phyloP scores from a whole-genome alignment of 75 land plant species.

The Picea sitchensis region DNA sequence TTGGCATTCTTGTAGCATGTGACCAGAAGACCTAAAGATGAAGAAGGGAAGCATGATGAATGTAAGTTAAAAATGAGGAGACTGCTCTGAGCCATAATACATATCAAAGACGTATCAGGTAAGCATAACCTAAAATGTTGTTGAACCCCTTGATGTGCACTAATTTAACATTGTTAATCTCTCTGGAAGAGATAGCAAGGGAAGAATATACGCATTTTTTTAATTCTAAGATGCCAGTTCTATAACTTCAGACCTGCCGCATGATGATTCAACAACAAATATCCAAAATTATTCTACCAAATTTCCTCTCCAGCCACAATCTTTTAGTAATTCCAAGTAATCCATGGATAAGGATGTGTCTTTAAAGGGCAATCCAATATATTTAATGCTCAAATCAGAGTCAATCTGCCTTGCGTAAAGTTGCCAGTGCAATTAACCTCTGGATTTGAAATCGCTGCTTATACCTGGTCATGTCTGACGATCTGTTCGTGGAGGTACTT shows the following conservation, averaged over 20 bases:
- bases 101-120: neutral
- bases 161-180: neutral
- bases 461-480: neutral
- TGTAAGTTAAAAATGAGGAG: neutral
- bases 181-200: neutral
- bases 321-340: neutral
- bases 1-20: neutral
- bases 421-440: no score
- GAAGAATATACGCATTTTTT: neutral
- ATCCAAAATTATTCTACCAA: neutral
- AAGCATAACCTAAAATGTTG: neutral
- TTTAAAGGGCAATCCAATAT: neutral
- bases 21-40: neutral
- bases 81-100: neutral
- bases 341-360: constrained; percentile 2
- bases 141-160: neutral
- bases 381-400: neutral
- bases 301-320: neutral
- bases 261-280: neutral
- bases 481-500: constrained; percentile 15
- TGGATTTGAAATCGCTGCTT: no score
- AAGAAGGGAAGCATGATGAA: neutral
- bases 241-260: neutral
- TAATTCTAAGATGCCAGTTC: neutral
- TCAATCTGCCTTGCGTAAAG: neutral